Evolutionary conservation across 225 moss, liverwort and hornwort genomes (phyloP).

Genomic region (Anthoceros angustus): DNA sequence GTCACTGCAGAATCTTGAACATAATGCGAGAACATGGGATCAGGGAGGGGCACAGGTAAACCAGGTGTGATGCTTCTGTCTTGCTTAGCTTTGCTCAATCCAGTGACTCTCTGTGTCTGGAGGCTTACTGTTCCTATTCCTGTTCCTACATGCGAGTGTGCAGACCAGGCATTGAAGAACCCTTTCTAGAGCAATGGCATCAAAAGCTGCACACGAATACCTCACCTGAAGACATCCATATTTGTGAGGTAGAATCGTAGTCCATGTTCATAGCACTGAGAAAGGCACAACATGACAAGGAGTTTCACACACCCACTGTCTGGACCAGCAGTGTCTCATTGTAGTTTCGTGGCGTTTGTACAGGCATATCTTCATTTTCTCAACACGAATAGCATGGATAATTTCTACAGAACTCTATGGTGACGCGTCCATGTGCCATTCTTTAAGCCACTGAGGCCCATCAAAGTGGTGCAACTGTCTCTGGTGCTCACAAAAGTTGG

Average conservation of each 20-base stretch:
- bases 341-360: neutral
- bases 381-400: conserved; percentile 12
- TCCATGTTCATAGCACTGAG: neutral
- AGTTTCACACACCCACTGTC: too few species aligned
- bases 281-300: too few species aligned
- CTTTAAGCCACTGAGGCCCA: neutral
- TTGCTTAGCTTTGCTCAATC: neutral
- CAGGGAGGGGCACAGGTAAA: conserved; percentile 20
- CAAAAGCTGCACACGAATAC: conserved; percentile 19
- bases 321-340: neutral
- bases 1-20: conserved; percentile 14
- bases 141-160: neutral
- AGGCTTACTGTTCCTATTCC: neutral
- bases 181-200: conserved; percentile 21
- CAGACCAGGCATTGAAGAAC: conserved; percentile 21
- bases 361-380: conserved; percentile 21
- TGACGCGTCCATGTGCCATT: neutral
- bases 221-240: conserved; percentile 17
- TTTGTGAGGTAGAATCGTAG: conserved; percentile 12
- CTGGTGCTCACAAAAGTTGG: neutral
- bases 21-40: conserved; percentile 21
- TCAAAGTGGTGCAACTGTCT: too few species aligned
- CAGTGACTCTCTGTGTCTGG: neutral
- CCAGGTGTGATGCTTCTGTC: conserved; percentile 1
- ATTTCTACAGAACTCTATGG: conserved; percentile 15